phyloP scores from a whole-genome alignment of 2,329 filamentous ascomycete genomes.

The Cordyceps cateniannulata region DNA sequence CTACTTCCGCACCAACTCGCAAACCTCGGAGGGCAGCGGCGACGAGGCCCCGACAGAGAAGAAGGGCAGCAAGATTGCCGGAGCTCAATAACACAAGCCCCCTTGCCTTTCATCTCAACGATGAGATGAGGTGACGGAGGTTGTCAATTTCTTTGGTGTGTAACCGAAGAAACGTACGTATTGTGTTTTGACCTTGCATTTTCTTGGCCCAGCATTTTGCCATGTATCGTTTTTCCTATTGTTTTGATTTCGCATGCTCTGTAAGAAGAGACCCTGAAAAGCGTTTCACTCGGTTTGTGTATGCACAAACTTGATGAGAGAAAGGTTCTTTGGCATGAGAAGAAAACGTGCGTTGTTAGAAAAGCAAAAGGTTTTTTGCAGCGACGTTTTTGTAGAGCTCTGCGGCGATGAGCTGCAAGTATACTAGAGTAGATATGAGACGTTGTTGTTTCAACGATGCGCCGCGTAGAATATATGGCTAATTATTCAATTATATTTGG shows the following conservation, averaged over 20 bases:
- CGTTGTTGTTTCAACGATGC: neutral
- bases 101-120: neutral
- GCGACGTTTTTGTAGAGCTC: neutral
- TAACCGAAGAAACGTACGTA: neutral
- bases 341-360: neutral
- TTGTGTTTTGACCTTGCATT: neutral
- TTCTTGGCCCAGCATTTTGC: neutral
- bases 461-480: slow-evolving; percentile 10
- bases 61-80: slow-evolving; percentile 10
- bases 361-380: slow-evolving; percentile 3
- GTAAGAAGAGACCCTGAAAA: neutral
- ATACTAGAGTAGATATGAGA: slow-evolving; percentile 1
- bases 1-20: slow-evolving; percentile 21
- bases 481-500: neutral
- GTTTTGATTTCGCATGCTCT: slow-evolving; percentile 2
- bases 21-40: slow-evolving; percentile 14
- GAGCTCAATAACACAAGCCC: slow-evolving; percentile 17
- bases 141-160: slow-evolving; percentile 7
- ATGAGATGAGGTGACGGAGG: slow-evolving; percentile 4
- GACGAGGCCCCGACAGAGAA: slow-evolving; percentile 16
- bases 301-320: neutral
- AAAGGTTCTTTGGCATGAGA: neutral
- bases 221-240: slow-evolving; percentile 3
- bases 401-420: neutral
- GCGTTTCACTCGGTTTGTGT: neutral